phyloP scores from a whole-genome alignment of 2,329 filamentous ascomycete genomes.

The Metarhizium rileyi region DNA sequence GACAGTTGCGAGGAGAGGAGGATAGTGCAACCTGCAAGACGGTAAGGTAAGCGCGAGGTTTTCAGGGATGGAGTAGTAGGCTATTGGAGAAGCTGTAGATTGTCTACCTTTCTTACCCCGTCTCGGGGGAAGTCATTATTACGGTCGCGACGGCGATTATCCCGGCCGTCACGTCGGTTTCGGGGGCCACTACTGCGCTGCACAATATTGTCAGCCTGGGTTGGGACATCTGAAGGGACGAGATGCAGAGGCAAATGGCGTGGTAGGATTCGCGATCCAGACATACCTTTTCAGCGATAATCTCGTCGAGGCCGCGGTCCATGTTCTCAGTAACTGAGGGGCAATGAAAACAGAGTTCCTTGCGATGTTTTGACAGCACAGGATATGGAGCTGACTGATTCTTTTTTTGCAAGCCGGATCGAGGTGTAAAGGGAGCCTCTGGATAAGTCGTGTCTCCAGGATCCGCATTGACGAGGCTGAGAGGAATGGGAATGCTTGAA shows the following conservation, averaged over 20 bases:
- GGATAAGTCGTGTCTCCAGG: background rate
- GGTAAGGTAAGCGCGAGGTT: background rate
- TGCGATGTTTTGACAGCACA: background rate
- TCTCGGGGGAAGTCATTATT: conserved; percentile 57
- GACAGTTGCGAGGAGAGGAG: conserved; percentile 18
- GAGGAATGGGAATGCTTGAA: background rate
- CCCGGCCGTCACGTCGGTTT: conserved; percentile 27
- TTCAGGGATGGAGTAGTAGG: conserved; percentile 5
- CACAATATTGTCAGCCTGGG: background rate
- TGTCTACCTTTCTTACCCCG: conserved; percentile 75
- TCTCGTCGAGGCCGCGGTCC: conserved; percentile 47
- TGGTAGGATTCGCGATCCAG: background rate
- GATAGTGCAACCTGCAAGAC: conserved; percentile 24
- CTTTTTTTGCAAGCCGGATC: background rate
- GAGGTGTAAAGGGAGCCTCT: background rate
- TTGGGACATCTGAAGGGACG: background rate
- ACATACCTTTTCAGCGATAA: conserved; percentile 40
- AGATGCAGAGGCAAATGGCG: background rate
- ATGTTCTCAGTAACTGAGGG: conserved; percentile 32
- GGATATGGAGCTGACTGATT: background rate
- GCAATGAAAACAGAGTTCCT: background rate
- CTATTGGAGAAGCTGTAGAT: background rate
- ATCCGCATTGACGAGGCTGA: conserved; percentile 3
- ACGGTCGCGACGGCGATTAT: conserved; percentile 23
- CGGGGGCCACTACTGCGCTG: conserved; percentile 26